These are phyloP conservation scores for Tieghemostelium lacteum DNA, from an alignment of 78 protist genomes.

Conservation along the genomic window DNA sequence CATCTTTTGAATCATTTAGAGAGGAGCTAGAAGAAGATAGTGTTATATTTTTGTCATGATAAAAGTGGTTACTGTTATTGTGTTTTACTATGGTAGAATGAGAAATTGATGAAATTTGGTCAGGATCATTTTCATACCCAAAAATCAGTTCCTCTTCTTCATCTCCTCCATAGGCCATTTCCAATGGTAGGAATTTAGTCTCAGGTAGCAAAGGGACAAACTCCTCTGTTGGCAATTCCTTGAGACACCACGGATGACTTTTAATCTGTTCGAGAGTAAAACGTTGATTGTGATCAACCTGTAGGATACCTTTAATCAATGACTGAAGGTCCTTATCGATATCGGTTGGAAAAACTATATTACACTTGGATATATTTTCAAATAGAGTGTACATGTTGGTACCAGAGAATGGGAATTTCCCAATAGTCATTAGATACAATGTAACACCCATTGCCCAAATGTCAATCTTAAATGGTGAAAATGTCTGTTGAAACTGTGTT, in stretches of 20 bases:
- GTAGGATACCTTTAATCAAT: conserved; percentile 68
- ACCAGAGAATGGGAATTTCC: conserved; percentile 78
- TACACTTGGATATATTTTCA: conserved; percentile 76
- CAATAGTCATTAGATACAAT: conserved; percentile 73
- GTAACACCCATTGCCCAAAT: conserved; percentile 83
- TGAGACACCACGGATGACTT: conserved; percentile 69
- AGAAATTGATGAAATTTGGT: background rate
- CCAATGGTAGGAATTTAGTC: conserved; percentile 57
- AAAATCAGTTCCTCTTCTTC: conserved; percentile 36
- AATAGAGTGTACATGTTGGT: conserved; percentile 62
- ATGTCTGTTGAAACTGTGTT: conserved; percentile 64
- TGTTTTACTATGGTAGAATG: background rate
- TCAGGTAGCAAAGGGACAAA: conserved; percentile 37
- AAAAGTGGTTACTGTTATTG: background rate
- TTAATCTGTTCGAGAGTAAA: conserved; percentile 72
- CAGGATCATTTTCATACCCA: conserved; percentile 66
- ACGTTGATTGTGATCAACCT: conserved; percentile 72
- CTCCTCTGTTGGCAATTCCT: conserved; percentile 13
- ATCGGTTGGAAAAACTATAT: conserved; percentile 63
- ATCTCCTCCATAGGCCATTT: conserved; percentile 65
- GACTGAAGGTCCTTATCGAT: conserved; percentile 39
- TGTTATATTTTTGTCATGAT: background rate
- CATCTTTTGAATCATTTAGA: too few relatives aligned
- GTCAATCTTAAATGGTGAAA: conserved; percentile 68
- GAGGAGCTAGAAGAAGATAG: background rate